Base-by-base conservation (phyloP, 2,329 filamentous ascomycete genomes). In the Colletotrichum sp. region DNA sequence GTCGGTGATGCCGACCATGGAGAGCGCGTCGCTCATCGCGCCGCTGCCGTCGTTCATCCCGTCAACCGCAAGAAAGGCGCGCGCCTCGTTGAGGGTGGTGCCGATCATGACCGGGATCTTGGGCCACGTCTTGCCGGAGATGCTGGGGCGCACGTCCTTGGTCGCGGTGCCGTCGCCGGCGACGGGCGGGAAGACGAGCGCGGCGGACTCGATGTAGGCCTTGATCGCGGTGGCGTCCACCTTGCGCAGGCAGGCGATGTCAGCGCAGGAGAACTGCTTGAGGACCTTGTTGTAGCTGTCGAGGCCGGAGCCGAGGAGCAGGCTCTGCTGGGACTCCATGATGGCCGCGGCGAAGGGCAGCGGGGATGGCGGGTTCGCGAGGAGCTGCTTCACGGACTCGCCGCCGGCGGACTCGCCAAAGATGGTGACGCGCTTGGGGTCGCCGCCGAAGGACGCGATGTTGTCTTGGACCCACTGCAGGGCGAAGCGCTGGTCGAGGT, bases 401-500 rank as follows among this genome's bases (percentile, higher is more conserved):
- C 85, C 82, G 4, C 89, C 89, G 1, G 89, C 88, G 5, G 84
- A 87, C 78, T 93, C 87, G 7, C 92, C 92, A 87, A 89, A 92
- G 58, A 93, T 90, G 0, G 91, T 93, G 4, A 93, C 90, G 72
- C 89, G 90, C 1, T 83, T 81, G 0, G 91, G 89, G 79, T 93
- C 91, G 3, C 92, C 93, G 3, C 92, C 92, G 79, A 94, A 94
- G 1, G 87, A 84, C 1, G 83, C 87, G 66, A 93, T 92, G 76
- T 93, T 92, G 75, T 91, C 88, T 18, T 89, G 88, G 0, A 92
- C 86, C 92, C 91, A 93, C 73, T 92, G 78, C 18, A 93, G 81
- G 1, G 87, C 91, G 1, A 91, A 81, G 24, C 90, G 84, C 78
- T 93, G 91, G 76, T 93, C 92, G 1, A 89, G 83, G 10, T 91